Conservation (phyloP, 2,329 filamentous ascomycete species). For the Colletotrichum cuscutae region DNA sequence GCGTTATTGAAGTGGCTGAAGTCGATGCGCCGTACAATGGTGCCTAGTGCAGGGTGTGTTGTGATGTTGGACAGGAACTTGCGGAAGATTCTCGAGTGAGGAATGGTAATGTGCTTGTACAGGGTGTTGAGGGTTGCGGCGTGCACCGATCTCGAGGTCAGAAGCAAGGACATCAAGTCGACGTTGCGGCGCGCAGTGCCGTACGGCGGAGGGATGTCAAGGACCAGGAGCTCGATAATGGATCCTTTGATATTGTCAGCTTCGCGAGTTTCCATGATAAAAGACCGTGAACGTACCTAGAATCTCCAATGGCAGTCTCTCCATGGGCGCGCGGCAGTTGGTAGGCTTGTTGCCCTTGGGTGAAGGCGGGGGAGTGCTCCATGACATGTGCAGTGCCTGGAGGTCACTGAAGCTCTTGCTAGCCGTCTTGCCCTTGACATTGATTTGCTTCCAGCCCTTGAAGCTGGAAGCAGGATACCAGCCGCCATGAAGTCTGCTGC, state of each 20-base stretch:
- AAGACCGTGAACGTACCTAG: conserved; percentile 65
- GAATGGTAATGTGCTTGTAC: conserved; percentile 83
- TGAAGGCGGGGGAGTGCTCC: conserved; percentile 54
- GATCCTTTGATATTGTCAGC: conserved; percentile 58
- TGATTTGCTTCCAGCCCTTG: conserved; percentile 71
- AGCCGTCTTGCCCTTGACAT: conserved; percentile 66
- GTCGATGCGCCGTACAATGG: conserved; percentile 81
- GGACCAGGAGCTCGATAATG: conserved; percentile 79
- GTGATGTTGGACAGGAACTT: conserved; percentile 80
- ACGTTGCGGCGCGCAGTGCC: conserved; percentile 80
- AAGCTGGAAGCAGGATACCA: conserved; percentile 69
- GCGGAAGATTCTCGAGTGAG: conserved; percentile 84
- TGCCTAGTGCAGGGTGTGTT: conserved; percentile 74
- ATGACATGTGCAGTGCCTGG: conserved; percentile 64
- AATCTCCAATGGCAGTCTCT: conserved; percentile 76
- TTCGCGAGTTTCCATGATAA: conserved; percentile 21
- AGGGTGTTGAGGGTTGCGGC: conserved; percentile 78
- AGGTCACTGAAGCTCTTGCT: conserved; percentile 72
- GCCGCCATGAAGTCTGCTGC: conserved; percentile 67
- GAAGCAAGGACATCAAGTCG: conserved; percentile 79
- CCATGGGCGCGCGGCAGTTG: conserved; percentile 67
- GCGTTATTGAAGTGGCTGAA: conserved; percentile 89
- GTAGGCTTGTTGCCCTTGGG: conserved; percentile 46
- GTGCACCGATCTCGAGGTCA: conserved; percentile 81
- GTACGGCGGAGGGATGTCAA: conserved; percentile 79